phyloP scores from a whole-genome alignment of 2,329 filamentous ascomycete genomes.

The Trichothecium sympodiale region DNA sequence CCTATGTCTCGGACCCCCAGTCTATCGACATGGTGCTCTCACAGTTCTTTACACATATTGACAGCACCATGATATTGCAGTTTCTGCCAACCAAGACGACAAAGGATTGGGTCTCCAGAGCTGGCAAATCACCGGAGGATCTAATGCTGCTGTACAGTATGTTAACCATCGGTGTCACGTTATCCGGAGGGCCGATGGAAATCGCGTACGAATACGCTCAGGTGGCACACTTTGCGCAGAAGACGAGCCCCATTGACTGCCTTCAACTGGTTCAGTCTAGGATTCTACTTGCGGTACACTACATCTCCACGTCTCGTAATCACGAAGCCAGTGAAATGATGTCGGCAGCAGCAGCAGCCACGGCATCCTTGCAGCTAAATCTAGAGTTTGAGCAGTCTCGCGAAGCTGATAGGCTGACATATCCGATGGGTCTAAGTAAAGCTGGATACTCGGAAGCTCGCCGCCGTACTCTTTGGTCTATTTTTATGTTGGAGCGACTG shows the following conservation, averaged over 20 bases:
- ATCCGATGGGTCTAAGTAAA: slow-evolving; percentile 47
- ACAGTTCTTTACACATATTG: slow-evolving; percentile 30
- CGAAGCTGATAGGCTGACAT: slow-evolving; percentile 25
- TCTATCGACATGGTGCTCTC: slow-evolving; percentile 26
- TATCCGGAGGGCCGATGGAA: slow-evolving; percentile 24
- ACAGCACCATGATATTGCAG: slow-evolving; percentile 28
- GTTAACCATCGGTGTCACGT: slow-evolving; percentile 25
- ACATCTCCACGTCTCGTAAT: slow-evolving; percentile 48
- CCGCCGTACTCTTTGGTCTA: slow-evolving; percentile 61
- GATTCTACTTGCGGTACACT: slow-evolving; percentile 56
- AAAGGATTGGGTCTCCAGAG: slow-evolving; percentile 23
- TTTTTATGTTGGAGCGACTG: slow-evolving; percentile 58
- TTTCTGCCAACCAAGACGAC: slow-evolving; percentile 29
- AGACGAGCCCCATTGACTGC: slow-evolving; percentile 14
- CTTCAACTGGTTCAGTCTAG: slow-evolving; percentile 57
- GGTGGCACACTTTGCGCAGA: slow-evolving; percentile 46
- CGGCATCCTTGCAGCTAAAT: slow-evolving; percentile 51
- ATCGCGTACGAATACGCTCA: slow-evolving; percentile 30
- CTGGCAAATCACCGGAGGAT: slow-evolving; percentile 28
- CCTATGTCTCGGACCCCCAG: slow-evolving; percentile 32
- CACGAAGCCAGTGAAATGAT: slow-evolving; percentile 53
- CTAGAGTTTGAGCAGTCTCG: slow-evolving; percentile 42
- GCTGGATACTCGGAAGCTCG: slow-evolving; percentile 53
- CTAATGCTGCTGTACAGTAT: slow-evolving; percentile 35
- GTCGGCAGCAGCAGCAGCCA: slow-evolving; percentile 48